A percentile compares a stretch with the other conserved stretches of the same genome.
phyloP scores from a whole-genome alignment of 2,329 filamentous ascomycete genomes.

The Ophiostoma fasciatum region DNA sequence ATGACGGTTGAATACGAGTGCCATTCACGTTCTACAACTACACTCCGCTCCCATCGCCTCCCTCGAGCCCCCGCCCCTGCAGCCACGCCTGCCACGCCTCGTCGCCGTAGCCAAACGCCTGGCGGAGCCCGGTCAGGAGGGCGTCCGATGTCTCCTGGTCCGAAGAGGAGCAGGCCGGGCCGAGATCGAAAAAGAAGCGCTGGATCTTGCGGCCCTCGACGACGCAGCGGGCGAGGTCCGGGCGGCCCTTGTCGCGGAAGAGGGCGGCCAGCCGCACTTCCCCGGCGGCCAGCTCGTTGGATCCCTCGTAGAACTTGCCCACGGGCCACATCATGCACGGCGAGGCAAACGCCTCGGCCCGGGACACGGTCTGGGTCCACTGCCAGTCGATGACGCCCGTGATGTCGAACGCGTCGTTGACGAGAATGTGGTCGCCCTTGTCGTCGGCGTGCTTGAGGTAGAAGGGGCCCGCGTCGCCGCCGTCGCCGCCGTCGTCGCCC shows the following conservation, averaged over 20 bases:
- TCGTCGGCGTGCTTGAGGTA: slow-evolving; percentile 4
- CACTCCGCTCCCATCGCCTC: too few species aligned
- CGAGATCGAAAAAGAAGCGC: too few species aligned
- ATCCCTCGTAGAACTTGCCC: background rate
- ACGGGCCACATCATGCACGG: background rate
- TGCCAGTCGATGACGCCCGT: slow-evolving; percentile 5
- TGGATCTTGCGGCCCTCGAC: too few species aligned
- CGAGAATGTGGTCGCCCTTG: slow-evolving; percentile 5
- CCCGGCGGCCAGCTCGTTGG: background rate
- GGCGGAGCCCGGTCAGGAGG: too few species aligned
- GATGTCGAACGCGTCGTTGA: slow-evolving; percentile 1
- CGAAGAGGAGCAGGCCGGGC: too few species aligned
- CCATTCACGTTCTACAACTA: too few species aligned
- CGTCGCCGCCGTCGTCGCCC: too few species aligned
- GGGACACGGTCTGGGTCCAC: background rate
- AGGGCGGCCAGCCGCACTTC: background rate
- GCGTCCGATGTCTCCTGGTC: too few species aligned
- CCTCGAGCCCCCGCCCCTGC: too few species aligned
- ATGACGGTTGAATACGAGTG: too few species aligned
- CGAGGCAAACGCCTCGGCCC: background rate
- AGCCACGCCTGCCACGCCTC: too few species aligned
- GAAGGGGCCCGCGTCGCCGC: background rate
- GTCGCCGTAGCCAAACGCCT: too few species aligned
- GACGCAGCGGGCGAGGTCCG: slow-evolving; percentile 2
- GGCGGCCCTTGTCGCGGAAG: background rate